Evolutionary conservation across 1,139 yeast species (phyloP), one percentile per base, ranked within the genome.

Genomic region (Meyerozyma carpophila): DNA sequence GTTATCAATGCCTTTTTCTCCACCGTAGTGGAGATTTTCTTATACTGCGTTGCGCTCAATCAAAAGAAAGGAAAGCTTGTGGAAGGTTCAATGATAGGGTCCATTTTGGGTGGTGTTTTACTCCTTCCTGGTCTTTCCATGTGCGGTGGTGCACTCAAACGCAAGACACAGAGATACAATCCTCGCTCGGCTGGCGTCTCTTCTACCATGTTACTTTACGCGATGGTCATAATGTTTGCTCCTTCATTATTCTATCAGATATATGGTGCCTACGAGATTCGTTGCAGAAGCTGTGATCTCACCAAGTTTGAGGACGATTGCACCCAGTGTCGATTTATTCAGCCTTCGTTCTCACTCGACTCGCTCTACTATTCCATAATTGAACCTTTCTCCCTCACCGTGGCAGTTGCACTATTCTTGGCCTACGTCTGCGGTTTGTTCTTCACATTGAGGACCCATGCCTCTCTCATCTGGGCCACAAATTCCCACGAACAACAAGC

Each of bases 141-240:
- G 98, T 88, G 96, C 63, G 95, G 95, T 27, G 98, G 98, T 47
- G 97, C 98, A 0, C 65, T 89, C 38, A 84, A 82, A 47, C 69
- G 96, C 44, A 93, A 93, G 58, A 93, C 98, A 0, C 98, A 93
- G 61, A 68, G 97, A 46, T 93, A 93, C 61, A 93, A 93, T 58
- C 98, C 98, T 1, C 81, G 93, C 39, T 85, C 95, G 46, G 98
- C 98, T 0, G 97, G 98, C 47, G 98, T 93, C 1, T 87, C 96
- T 5, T 89, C 97, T 1, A 94, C 98, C 1, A 89, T 93, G 96
- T 71, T 93, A 43, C 71, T 93, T 43, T 93, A 84, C 68, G 95
- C 98, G 1, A 81, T 89, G 70, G 80, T 90, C 43, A 94, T 88
- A 1, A 91, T 93, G 81, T 84, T 93, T 68, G 89, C 96, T 0